Evolutionary conservation across 2,329 filamentous ascomycete genomes (phyloP).

Genomic region (Aspergillus costaricaensis): DNA sequence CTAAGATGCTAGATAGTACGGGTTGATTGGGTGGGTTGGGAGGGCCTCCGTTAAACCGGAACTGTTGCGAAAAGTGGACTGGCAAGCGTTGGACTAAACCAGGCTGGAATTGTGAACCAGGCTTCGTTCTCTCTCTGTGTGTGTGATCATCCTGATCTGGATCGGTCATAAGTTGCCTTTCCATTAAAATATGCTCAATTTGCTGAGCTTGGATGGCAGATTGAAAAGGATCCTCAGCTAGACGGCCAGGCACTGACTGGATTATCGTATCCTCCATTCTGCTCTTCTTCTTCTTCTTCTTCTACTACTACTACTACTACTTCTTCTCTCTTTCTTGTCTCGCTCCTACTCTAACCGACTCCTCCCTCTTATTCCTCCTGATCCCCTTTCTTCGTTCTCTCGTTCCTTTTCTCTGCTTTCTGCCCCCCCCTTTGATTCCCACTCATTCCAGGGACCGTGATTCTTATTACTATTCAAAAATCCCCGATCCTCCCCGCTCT

Average conservation of each 20-base stretch:
- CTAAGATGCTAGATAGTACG: background rate
- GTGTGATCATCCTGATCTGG: background rate
- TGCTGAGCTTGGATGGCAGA: background rate
- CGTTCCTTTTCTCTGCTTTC: constrained; percentile 5
- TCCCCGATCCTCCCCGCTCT: background rate
- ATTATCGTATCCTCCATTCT: background rate
- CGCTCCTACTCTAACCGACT: no score
- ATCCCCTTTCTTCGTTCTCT: constrained; percentile 25
- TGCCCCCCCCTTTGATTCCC: background rate
- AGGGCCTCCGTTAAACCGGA: no score
- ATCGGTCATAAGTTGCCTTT: constrained; percentile 4
- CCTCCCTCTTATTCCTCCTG: constrained; percentile 16
- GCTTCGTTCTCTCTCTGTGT: constrained; percentile 1
- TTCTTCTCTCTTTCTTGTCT: no score
- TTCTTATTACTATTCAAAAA: background rate
- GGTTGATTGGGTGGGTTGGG: background rate
- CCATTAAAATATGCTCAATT: background rate
- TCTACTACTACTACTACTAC: constrained; percentile 20
- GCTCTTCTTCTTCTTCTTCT: constrained; percentile 9
- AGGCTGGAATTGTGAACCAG: background rate
- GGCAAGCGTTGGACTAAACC: background rate
- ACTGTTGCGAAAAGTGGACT: background rate
- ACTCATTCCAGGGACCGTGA: background rate
- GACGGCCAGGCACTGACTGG: background rate
- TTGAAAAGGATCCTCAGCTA: constrained; percentile 11